These are phyloP conservation scores for Venturia aucupariae DNA, from an alignment of 2,329 filamentous ascomycete genomes.

Conservation along the genomic window DNA sequence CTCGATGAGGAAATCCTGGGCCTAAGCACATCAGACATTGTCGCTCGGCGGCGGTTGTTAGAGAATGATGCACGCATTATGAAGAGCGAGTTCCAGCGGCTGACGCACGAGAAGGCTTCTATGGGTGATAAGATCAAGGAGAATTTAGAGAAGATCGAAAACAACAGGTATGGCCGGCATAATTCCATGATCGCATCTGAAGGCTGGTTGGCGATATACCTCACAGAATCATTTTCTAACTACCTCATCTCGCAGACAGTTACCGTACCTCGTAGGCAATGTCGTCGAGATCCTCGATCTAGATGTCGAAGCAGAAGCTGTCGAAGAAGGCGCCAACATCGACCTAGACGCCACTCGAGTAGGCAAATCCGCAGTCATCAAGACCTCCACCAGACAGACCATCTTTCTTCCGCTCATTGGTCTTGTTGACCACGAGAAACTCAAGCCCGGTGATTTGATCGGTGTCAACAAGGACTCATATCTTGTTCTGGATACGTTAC, in stretches of 20 bases:
- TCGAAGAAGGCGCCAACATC: constrained; percentile 96
- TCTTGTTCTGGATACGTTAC: constrained; percentile 89
- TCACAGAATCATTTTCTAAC: neutral
- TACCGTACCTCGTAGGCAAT: constrained; percentile 96
- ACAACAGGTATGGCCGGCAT: constrained; percentile 65
- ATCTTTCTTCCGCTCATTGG: constrained; percentile 98
- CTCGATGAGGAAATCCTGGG: constrained; percentile 89
- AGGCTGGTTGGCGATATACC: neutral
- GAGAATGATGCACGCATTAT: constrained; percentile 98
- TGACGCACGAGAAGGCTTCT: constrained; percentile 88
- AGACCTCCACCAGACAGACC: constrained; percentile 95
- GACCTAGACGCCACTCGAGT: constrained; percentile 94
- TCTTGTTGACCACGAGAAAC: constrained; percentile 85
- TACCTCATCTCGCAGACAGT: constrained; percentile 54
- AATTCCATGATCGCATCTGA: neutral
- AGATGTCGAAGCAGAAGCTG: constrained; percentile 90
- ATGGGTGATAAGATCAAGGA: constrained; percentile 99
- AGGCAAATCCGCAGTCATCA: constrained; percentile 98
- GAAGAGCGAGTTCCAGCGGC: constrained; percentile 90
- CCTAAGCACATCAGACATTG: constrained; percentile 89
- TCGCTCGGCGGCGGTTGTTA: constrained; percentile 79
- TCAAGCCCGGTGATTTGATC: constrained; percentile 93
- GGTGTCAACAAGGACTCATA: constrained; percentile 99
- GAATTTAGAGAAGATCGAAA: constrained; percentile 97
- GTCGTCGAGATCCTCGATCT: constrained; percentile 96